Evolutionary conservation across 352 stramenopile genomes (phyloP), one percentile per base, ranked within the genome.

Genomic region (Plasmopara viticola): DNA sequence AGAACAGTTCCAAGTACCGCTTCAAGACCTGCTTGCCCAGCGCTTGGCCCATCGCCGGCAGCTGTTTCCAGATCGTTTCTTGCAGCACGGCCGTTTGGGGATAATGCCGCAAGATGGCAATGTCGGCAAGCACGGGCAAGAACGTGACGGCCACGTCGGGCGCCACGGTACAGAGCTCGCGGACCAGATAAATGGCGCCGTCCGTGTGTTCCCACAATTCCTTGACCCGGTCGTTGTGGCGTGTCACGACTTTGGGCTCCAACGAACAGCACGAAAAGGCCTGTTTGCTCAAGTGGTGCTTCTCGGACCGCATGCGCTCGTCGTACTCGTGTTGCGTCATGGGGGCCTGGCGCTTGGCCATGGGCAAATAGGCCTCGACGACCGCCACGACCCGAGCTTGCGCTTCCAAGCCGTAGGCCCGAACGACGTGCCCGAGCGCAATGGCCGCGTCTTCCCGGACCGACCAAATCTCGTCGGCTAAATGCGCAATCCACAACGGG

Each of bases 381-480:
- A 96, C 73, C 14, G 77, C 68, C 0, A 77, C 48, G n/a, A 98
- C 67, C 10, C 92, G 78, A 2, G 74, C 73, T 6, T 95, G 47
- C 68, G 88, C 62, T 79, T 90, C 58, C 67, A 77, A 65, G 37
- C 74, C 87, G 62, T 98, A 98, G 1, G 94, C 94, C 31, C 79
- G 80, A n/a, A 96, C 87, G 9, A 87, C 88, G 64, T 97, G 91
- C 12, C 91, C 94, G 28, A 98, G 71, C 14, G 95, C 93, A 14
- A 98, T 91, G 10, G 94, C 94, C 0, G 94, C 94, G 67, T 98
- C 91, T 66, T 98, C 94, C 35, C 95, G 88, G 25, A 98, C 89
- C n/a, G 87, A 97, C 94, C 94, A 98, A 61, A 98, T 97, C 48
- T 98, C 86, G 64, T 98, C 95, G 38, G 93, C 96, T 40, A 98